A percentile compares a stretch with the other conserved stretches of the same genome.
Conservation (phyloP, 352 stramenopile species). For the Pythium diclinum region DNA sequence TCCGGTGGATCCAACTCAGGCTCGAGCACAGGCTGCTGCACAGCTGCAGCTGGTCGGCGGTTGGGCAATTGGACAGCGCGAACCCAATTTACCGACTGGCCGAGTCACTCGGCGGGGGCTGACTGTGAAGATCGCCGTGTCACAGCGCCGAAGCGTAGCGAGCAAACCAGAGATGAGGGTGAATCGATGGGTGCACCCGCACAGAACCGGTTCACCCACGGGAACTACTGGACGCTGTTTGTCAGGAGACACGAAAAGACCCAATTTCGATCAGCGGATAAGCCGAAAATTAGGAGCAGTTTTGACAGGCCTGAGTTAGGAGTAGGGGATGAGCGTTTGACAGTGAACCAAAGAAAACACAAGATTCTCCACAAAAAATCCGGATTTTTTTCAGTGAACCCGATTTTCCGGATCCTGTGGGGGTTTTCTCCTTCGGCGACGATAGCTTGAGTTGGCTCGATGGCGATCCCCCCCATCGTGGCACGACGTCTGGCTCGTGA, state of each 20-base stretch:
- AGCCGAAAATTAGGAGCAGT: neutral
- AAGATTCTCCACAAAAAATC: too few relatives aligned
- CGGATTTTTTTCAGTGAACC: too few relatives aligned
- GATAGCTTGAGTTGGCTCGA: too few relatives aligned
- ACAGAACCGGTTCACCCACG: neutral
- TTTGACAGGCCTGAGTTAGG: conserved; percentile 1
- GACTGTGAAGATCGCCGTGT: neutral
- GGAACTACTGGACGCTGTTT: neutral
- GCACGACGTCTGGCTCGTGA: too few relatives aligned
- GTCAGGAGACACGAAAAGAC: neutral
- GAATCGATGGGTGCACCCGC: neutral
- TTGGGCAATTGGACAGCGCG: too few relatives aligned
- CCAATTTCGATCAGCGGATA: neutral
- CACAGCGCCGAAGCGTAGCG: neutral
- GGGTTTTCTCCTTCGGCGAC: too few relatives aligned
- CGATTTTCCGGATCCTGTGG: too few relatives aligned
- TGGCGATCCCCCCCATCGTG: too few relatives aligned
- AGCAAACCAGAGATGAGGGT: neutral
- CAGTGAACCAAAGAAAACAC: too few relatives aligned
- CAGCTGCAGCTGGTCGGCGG: neutral
- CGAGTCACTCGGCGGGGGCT: too few relatives aligned
- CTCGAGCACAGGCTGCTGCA: too few relatives aligned
- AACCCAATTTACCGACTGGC: neutral
- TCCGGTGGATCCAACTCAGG: conserved; percentile 6
- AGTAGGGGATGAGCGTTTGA: neutral